Evolutionary conservation across 2,329 filamentous ascomycete species (phyloP).

Genomic region (Ophiostoma tasmaniense): DNA sequence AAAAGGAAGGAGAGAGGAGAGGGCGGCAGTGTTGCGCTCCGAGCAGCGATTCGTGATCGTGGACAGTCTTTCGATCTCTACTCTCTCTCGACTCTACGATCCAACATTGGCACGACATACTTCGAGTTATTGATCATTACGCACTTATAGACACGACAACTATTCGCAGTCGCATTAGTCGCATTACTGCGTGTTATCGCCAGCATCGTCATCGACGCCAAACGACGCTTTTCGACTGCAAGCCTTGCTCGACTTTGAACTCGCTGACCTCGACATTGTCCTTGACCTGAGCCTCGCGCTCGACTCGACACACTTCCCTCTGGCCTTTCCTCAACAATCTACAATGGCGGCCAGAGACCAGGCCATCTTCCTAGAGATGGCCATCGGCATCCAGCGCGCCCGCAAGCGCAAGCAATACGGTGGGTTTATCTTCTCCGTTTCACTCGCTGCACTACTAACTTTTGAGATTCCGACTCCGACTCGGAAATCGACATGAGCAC

Average conservation of each 20-base stretch:
- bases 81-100: neutral
- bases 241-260: neutral
- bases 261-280: too few relatives aligned
- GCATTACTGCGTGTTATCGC: neutral
- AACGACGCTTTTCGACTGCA: neutral
- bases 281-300: neutral
- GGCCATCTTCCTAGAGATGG: constrained; percentile 21
- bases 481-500: constrained; percentile 59
- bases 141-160: neutral
- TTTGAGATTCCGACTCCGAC: constrained; percentile 69
- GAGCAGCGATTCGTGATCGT: neutral
- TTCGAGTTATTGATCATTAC: neutral
- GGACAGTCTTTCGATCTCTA: neutral
- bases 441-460: constrained; percentile 12
- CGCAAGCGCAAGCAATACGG: constrained; percentile 22
- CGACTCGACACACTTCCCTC: neutral
- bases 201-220: neutral
- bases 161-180: neutral
- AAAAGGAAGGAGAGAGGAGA: neutral
- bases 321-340: neutral
- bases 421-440: constrained; percentile 6
- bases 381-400: constrained; percentile 21
- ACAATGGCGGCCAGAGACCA: constrained; percentile 22
- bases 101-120: neutral
- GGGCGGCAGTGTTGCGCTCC: neutral